Evolutionary conservation across 176 grass and related monocot species (phyloP), one percentile per base, ranked within the genome.

Genomic region (Leersia perrieri): DNA sequence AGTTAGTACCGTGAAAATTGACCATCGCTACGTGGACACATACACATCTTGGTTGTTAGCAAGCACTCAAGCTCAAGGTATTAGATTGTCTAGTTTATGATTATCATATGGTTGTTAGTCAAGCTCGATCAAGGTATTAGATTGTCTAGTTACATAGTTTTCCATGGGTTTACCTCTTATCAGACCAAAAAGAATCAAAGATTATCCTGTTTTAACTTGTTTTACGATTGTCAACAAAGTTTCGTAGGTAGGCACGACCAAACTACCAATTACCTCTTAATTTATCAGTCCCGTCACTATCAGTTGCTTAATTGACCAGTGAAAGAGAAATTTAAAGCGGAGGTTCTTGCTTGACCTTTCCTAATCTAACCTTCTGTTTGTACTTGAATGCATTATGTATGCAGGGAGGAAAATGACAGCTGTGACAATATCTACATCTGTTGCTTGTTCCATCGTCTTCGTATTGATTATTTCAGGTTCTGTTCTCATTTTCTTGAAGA

Each of bases 331-430:
- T 9, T 2, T 1, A 38, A 58, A 63, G 12, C 44, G 65, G 28
- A 35, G 1, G 30, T 39, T 31, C 32, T 38, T 39, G 4, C 8
- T 69, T 70, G 51, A 80, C 33, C 9, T 53, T 68, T 68, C 42
- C 30, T 55, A 13, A 73, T 5, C 4, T 0, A 9, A 7, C 0
- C 5, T 15, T 15, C 9, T 18, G 26, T 57, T 13, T 11, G 11
- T 26, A 11, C 3, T 38, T 38, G 35, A 58, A 25, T 25, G 51
- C 35, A 38, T 29, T 11, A 39, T 28, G 22, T 5, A 6, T 75
- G 26, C 75, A 89, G 87, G 28, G 2, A 60, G 27, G 6, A 61
- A 45, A 66, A 70, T 9, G 12, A 89, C 22, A 41, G 42, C 23
- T 47, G 5, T 73, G 29, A 25, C 7, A 68, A 68, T 80, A 33